Conservation (phyloP, 1,139 yeast species). For the Scheffersomyces titani region DNA sequence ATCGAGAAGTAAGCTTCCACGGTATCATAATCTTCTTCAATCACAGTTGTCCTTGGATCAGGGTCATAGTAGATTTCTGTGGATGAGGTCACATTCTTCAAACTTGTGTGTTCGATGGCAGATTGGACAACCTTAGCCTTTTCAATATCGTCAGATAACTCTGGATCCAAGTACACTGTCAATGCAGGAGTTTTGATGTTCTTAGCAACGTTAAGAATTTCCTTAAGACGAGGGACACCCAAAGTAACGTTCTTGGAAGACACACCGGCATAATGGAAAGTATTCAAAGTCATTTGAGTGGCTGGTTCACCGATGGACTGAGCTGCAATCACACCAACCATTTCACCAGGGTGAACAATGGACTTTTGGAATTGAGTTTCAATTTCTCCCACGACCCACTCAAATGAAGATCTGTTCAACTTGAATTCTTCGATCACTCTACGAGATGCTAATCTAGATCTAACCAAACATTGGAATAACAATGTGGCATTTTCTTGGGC, state of each 20-base stretch:
- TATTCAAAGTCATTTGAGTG: slow-evolving; percentile 97
- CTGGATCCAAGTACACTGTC: slow-evolving; percentile 84
- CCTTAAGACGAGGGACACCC: slow-evolving; percentile 99
- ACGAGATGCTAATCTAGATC: slow-evolving; percentile 89
- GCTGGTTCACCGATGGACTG: slow-evolving; percentile 99
- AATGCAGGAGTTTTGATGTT: slow-evolving; percentile 98
- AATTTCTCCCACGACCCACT: slow-evolving; percentile 94
- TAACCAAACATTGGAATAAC: slow-evolving; percentile 84
- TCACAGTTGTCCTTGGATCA: slow-evolving; percentile 93
- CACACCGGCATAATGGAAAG: slow-evolving; percentile 99
- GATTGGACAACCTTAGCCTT: slow-evolving; percentile 94
- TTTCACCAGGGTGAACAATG: slow-evolving; percentile 97
- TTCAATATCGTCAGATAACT: slow-evolving; percentile 84
- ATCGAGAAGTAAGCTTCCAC: slow-evolving; percentile 96
- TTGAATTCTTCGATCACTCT: slow-evolving; percentile 91
- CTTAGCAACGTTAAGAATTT: slow-evolving; percentile 97
- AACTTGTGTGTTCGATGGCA: slow-evolving; percentile 93
- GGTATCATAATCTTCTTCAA: slow-evolving; percentile 94
- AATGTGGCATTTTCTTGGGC: slow-evolving; percentile 93
- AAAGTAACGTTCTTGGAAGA: slow-evolving; percentile 98
- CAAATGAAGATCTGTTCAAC: slow-evolving; percentile 81
- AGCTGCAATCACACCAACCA: slow-evolving; percentile 99
- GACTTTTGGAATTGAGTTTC: slow-evolving; percentile 93
- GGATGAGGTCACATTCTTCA: slow-evolving; percentile 94
- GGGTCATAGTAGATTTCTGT: slow-evolving; percentile 98